phyloP scores from a whole-genome alignment of 257 asterid genomes.

The Solanum ossicruentum region DNA sequence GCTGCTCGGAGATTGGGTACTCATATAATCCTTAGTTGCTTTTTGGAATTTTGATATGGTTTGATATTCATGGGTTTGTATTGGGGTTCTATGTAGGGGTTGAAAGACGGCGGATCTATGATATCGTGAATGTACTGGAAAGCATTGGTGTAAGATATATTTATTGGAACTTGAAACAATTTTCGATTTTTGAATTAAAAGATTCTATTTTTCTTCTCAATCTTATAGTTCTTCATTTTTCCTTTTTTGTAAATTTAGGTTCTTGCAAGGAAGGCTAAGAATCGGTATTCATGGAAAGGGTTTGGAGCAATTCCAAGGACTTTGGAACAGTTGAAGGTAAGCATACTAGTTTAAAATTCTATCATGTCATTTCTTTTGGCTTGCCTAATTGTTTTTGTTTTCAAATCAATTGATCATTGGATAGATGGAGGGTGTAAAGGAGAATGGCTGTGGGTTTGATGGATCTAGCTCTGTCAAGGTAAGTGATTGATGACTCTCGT shows the following conservation, averaged over 20 bases:
- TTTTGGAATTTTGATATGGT: neutral
- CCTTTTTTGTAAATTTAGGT: conserved; percentile 29
- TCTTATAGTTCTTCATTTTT: neutral
- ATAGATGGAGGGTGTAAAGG: conserved; percentile 65
- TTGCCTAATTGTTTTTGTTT: neutral
- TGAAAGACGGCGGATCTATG: conserved; percentile 97
- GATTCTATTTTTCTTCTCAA: neutral
- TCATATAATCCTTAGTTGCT: neutral
- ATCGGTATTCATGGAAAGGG: conserved; percentile 91
- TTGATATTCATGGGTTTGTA: neutral
- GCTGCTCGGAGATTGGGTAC: conserved; percentile 77
- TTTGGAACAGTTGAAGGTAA: conserved; percentile 59
- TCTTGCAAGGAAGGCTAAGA: conserved; percentile 77
- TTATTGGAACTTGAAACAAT: neutral
- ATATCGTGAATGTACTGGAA: conserved; percentile 86
- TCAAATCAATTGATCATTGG: neutral
- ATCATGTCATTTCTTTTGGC: neutral
- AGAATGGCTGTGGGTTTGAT: conserved; percentile 34
- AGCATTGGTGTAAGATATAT: conserved; percentile 80
- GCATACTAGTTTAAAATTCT: neutral
- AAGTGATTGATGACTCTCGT: neutral
- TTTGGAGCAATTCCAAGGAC: conserved; percentile 68
- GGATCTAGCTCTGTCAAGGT: conserved; percentile 21
- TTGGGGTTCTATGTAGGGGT: conserved; percentile 38
- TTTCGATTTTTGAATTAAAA: neutral